A percentile compares a stretch with the other conserved stretches of the same genome.
Conservation (phyloP, 106 monocot genomes). For the Acanthochlamys bracteata region DNA sequence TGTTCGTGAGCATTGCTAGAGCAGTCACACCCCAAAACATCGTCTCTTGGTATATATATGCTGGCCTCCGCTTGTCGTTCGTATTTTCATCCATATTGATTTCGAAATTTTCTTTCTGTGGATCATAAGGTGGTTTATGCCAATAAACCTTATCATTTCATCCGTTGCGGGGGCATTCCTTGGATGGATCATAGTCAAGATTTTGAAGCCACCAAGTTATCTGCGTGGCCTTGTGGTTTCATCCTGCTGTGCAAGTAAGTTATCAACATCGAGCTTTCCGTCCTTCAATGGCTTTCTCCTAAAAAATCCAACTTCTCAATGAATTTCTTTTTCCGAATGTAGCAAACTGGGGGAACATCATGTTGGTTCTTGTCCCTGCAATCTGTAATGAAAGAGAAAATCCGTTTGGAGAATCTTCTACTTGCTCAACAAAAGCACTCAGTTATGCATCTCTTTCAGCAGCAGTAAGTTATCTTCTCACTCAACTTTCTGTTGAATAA, state of each 20-base stretch:
- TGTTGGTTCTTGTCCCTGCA: slow-evolving; percentile 26
- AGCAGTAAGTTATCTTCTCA: slow-evolving; percentile 14
- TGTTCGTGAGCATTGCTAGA: slow-evolving; percentile 46
- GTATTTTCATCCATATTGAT: not conserved
- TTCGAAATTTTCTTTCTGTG: not conserved
- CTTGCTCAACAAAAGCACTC: slow-evolving; percentile 11
- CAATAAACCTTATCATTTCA: slow-evolving; percentile 52
- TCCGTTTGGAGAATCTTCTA: slow-evolving; percentile 22
- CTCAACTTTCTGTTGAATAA: not conserved
- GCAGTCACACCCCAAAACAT: slow-evolving; percentile 45
- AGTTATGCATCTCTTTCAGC: slow-evolving; percentile 35
- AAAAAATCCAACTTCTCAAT: not conserved
- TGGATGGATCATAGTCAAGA: slow-evolving; percentile 67
- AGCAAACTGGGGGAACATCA: slow-evolving; percentile 31
- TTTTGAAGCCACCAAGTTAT: slow-evolving; percentile 37
- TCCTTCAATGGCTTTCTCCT: too few relatives aligned
- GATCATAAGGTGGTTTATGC: slow-evolving; percentile 79
- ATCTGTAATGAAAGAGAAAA: slow-evolving; percentile 2
- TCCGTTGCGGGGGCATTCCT: slow-evolving; percentile 47
- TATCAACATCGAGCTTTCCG: not conserved
- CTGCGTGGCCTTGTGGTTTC: slow-evolving; percentile 60
- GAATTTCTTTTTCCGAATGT: not conserved
- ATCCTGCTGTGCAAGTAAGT: slow-evolving; percentile 57
- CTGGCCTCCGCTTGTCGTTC: not conserved
- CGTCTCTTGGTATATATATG: slow-evolving; percentile 36